Base-by-base conservation (phyloP, 306 rosid genomes). In the Leucaena leucocephala region DNA sequence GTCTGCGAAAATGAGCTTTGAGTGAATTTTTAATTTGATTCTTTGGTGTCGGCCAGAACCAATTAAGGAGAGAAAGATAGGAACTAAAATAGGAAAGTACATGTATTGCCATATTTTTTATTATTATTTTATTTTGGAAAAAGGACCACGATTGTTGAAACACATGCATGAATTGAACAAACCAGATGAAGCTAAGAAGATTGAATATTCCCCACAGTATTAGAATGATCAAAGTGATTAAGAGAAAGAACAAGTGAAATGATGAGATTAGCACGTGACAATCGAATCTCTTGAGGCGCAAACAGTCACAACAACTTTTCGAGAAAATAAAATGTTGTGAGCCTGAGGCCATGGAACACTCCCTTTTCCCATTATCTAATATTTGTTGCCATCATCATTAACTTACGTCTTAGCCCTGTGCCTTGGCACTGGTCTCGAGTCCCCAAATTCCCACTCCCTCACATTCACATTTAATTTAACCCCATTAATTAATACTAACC, bases 241-340 rank as follows among this genome's bases (percentile, higher is more conserved):
- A 13, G 4, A 15, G 40, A 19, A 33, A 19, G 36, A 55, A 52
- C 6, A 52, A 36, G 73, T 62, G 74, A 44, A 38, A 79, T 46
- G 57, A 79, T 71, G 77, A 61, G 55, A 36, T 71, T 48, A 36
- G 71, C 78, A 62, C 71, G 62, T 61, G 77, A 19, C n/a, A 35
- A 35, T 36, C 3, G 77, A 79, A 71, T 79, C 72, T 44, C 1
- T 59, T 39, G 6, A 13, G 35, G 78, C 57, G 4, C 78, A 70
- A 44, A 54, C 35, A 68, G 48, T 11, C 50, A 61, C 67, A 61
- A 33, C 15, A 61, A 2, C 67, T 61, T 61, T 10, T 33, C 8
- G 5, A 33, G 67, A 9, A 27, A 61, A 27, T 27, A 27, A 27
- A 27, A 8, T n/a, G 62, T 7, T n/a, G 62, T 4, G 67, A 61